These are phyloP conservation scores for Bryum argenteum DNA, from an alignment of 225 moss, liverwort and hornwort species.

Conservation along the genomic window DNA sequence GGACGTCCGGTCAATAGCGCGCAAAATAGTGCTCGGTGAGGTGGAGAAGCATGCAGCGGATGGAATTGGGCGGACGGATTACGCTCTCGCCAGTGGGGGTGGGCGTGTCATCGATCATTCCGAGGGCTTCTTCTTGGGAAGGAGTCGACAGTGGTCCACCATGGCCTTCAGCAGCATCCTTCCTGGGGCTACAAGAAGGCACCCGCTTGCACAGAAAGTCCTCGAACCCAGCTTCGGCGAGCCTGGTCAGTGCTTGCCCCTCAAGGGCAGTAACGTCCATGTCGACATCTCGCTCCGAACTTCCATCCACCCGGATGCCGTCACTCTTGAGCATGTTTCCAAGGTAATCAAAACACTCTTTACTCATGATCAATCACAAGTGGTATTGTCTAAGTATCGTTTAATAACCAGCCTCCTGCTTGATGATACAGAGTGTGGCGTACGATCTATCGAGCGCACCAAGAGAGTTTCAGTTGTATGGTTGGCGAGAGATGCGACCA, in stretches of 20 bases:
- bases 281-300: conserved; percentile 87
- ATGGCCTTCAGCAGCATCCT: conserved; percentile 64
- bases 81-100: conserved; percentile 89
- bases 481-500: conserved; percentile 79
- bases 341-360: conserved; percentile 52
- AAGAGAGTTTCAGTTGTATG: conserved; percentile 81
- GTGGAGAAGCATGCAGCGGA: conserved; percentile 87
- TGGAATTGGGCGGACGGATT: conserved; percentile 88
- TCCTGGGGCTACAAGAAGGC: conserved; percentile 67
- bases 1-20: conserved; percentile 81
- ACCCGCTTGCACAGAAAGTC: conserved; percentile 70
- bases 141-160: conserved; percentile 65
- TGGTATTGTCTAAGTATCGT: neutral
- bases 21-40: conserved; percentile 73
- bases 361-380: neutral
- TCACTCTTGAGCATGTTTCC: conserved; percentile 91
- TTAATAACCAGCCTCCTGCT: too few species aligned
- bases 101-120: conserved; percentile 87
- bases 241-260: conserved; percentile 89
- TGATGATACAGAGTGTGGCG: conserved; percentile 55
- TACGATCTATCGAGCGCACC: conserved; percentile 92
- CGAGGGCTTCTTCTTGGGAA: conserved; percentile 67
- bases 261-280: conserved; percentile 83
- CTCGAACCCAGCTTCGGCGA: conserved; percentile 93
- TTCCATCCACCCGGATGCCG: conserved; percentile 69